Base-by-base conservation (phyloP, 2,329 filamentous ascomycete species). In the Xylariaceae sp. region DNA sequence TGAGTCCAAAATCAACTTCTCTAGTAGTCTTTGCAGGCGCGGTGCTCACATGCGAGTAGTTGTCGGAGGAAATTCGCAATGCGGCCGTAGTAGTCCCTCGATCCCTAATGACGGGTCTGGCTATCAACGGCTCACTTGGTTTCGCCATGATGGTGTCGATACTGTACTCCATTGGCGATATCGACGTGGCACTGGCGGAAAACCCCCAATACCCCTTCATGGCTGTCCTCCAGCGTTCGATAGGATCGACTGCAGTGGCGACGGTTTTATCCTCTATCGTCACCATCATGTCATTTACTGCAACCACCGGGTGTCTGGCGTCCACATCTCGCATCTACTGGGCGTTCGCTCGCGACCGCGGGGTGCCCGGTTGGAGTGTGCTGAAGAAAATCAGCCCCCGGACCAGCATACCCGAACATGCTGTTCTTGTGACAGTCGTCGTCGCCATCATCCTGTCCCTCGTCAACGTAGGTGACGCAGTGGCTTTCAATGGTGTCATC, bases 181-280 rank as follows among this genome's bases (percentile, higher is more conserved):
- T 81, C 9, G 73, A 78, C 9, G 68, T 66, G 0, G 75, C 79
- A 0, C 68, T 82, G 2, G 69, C 70, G 0, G 77, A 76, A 0
- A 73, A 74, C 0, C 82, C 81, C 0, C 77, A 77, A 0, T 83
- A 81, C 52, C 83, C 85, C 0, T 84, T 85, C 62, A 85, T 87
- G 66, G 76, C 83, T 53, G 77, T 85, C 18, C 85, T 85, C 59
- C 75, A 75, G 61, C 76, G 82, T 41, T 78, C 77, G 1, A 80
- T 81, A 1, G 71, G 75, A 1, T 80, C 77, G 15, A 69, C 75
- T 2, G 76, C 75, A 1, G 81, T 77, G 0, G 77, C 81, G 0
- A 77, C 77, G 1, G 75, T 78, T 17, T 82, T 84, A 77, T 74
- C 76, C 0, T 69, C 74, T 3, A 75, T 84, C 15, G 70, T 83